Evolutionary conservation across 169 alveolate species (phyloP).

Genomic region (Toxoplasma gondii): DNA sequence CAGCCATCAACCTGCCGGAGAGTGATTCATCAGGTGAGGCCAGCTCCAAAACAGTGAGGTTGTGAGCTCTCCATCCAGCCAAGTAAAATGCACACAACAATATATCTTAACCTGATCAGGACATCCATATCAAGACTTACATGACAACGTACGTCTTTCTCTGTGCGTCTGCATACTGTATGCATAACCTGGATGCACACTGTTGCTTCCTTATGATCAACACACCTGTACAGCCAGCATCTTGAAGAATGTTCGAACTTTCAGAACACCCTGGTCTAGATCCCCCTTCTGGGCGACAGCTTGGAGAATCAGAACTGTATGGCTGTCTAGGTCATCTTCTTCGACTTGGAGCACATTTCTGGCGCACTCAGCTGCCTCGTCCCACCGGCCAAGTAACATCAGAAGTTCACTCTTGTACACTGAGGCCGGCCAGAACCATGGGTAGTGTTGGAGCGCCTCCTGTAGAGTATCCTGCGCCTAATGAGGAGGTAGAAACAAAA

Average conservation of each 20-base stretch:
- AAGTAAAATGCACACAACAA: too few relatives aligned
- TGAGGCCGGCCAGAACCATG: conserved; percentile 34
- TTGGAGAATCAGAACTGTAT: not conserved
- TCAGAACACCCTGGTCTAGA: not conserved
- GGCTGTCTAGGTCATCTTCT: conserved; percentile 18
- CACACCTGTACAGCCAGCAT: conserved; percentile 18
- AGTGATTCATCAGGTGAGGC: too few relatives aligned
- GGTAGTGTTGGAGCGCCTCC: not conserved
- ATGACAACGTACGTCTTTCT: too few relatives aligned
- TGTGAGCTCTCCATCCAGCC: too few relatives aligned
- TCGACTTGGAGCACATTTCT: not conserved
- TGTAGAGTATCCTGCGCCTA: conserved; percentile 8
- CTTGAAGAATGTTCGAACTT: not conserved
- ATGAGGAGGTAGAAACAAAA: not conserved
- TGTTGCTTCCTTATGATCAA: too few relatives aligned
- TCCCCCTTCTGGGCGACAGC: not conserved
- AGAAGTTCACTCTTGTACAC: not conserved
- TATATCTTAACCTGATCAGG: too few relatives aligned
- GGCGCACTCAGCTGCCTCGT: not conserved
- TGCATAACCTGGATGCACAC: too few relatives aligned
- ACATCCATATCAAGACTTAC: too few relatives aligned
- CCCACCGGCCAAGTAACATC: not conserved
- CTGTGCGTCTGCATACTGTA: too few relatives aligned
- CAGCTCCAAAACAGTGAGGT: too few relatives aligned
- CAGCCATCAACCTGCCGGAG: too few relatives aligned